Evolutionary conservation across 2,329 filamentous ascomycete species (phyloP).

Genomic region (Lecanicillium sp.): DNA sequence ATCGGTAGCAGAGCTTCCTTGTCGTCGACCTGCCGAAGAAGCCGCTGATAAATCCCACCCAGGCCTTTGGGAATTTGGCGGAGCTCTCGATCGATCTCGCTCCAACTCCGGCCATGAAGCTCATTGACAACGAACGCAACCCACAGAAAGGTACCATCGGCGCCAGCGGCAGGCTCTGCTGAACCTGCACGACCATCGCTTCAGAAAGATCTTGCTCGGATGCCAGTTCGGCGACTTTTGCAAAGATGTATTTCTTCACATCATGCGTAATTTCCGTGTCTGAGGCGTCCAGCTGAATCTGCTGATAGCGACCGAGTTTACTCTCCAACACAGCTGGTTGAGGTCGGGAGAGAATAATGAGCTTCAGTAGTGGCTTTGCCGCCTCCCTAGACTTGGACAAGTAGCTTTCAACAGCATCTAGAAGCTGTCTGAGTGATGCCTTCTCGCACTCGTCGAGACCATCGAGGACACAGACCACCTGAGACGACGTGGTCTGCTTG

Average conservation of each 20-base stretch:
- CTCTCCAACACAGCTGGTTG: not conserved
- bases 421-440: not conserved
- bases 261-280: not conserved
- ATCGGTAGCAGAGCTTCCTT: constrained; percentile 15
- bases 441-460: constrained; percentile 2
- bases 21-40: constrained; percentile 15
- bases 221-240: constrained; percentile 15
- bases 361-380: not conserved
- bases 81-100: constrained; percentile 14
- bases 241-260: not conserved
- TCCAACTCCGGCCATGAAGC: constrained; percentile 11
- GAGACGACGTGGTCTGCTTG: not conserved
- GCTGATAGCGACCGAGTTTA: not conserved
- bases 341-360: constrained; percentile 1
- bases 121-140: constrained; percentile 15
- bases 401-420: not conserved
- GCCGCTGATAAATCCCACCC: constrained; percentile 14
- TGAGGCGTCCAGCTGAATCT: not conserved
- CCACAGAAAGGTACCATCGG: constrained; percentile 20
- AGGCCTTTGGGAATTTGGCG: constrained; percentile 15
- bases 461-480: not conserved
- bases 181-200: constrained; percentile 11
- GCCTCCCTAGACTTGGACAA: not conserved
- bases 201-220: constrained; percentile 12
- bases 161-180: constrained; percentile 13